Percentiles rank a stretch among this genome's conserved stretches.
Conservation (phyloP, 164 flowering plant species). For the Warburgia ugandensis region DNA sequence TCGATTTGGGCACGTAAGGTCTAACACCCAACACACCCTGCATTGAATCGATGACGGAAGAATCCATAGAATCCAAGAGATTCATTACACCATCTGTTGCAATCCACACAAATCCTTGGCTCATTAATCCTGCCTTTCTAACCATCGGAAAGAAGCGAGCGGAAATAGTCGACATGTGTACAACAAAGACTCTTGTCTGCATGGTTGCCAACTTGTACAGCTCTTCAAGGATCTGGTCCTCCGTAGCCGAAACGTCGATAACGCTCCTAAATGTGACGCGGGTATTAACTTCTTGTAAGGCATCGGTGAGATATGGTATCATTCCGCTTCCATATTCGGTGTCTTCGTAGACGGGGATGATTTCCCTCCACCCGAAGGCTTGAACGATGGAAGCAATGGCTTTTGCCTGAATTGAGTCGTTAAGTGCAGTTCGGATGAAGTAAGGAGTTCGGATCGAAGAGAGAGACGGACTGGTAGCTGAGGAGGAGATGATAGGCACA, state of each 20-base stretch:
- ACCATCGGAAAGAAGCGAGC: constrained; percentile 17
- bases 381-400: constrained; percentile 12
- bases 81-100: constrained; percentile 15
- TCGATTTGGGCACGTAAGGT: constrained; percentile 11
- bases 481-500: constrained; percentile 20
- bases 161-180: constrained; percentile 14
- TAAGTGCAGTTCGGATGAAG: constrained; percentile 12
- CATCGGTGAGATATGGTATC: constrained; percentile 15
- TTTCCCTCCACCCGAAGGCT: constrained; percentile 18
- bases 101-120: constrained; percentile 19
- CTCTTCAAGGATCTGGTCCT: constrained; percentile 13
- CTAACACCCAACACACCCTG: constrained; percentile 24
- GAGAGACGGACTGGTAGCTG: constrained; percentile 17
- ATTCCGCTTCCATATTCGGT: constrained; percentile 16
- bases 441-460: constrained; percentile 16
- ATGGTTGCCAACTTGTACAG: constrained; percentile 18
- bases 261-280: constrained; percentile 11
- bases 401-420: constrained; percentile 14
- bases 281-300: constrained; percentile 9
- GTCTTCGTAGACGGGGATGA: constrained; percentile 17
- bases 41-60: constrained; percentile 18
- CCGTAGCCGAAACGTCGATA: constrained; percentile 6
- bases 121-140: constrained; percentile 13
- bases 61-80: constrained; percentile 9
- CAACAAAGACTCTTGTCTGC: constrained; percentile 21